Evolutionary conservation across 768 basidiomycete species (phyloP).

Genomic region (Mycena amicta): DNA sequence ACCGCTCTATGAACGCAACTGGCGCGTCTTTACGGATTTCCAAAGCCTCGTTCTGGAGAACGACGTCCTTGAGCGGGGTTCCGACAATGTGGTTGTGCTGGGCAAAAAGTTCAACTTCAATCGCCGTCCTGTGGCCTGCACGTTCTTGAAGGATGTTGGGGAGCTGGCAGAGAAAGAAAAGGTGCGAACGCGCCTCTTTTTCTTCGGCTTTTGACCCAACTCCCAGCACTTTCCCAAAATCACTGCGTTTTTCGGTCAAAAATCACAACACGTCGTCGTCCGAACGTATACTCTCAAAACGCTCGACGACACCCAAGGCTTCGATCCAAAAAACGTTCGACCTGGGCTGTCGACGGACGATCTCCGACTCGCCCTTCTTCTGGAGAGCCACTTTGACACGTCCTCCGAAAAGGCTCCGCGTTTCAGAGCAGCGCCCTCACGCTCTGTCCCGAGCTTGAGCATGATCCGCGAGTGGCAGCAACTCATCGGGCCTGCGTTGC

Average conservation of each 20-base stretch:
- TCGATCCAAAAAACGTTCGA: background rate
- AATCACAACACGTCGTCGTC: conserved; percentile 3
- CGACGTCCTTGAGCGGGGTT: conserved; percentile 1
- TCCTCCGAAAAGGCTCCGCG: too few species aligned
- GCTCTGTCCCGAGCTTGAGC: conserved; percentile 2
- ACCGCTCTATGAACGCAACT: conserved; percentile 12
- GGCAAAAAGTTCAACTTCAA: conserved; percentile 19
- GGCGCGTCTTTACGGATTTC: conserved; percentile 14
- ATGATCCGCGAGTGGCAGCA: background rate
- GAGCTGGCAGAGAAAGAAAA: conserved; percentile 5
- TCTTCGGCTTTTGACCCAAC: too few species aligned
- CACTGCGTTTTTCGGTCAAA: conserved; percentile 3
- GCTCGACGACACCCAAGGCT: background rate
- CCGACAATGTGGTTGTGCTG: conserved; percentile 10
- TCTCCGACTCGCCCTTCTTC: conserved; percentile 11
- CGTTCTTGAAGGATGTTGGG: conserved; percentile 9
- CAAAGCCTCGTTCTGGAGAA: conserved; percentile 10
- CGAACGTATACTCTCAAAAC: conserved; percentile 13
- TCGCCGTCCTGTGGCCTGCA: background rate
- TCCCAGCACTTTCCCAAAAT: conserved; percentile 11
- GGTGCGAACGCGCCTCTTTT: conserved; percentile 11
- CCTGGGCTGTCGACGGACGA: conserved; percentile 11
- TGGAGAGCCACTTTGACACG: background rate
- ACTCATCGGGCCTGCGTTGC: background rate
- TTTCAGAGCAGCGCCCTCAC: background rate